Conservation (phyloP, 345 rosid species). For the Psidium guajava region DNA sequence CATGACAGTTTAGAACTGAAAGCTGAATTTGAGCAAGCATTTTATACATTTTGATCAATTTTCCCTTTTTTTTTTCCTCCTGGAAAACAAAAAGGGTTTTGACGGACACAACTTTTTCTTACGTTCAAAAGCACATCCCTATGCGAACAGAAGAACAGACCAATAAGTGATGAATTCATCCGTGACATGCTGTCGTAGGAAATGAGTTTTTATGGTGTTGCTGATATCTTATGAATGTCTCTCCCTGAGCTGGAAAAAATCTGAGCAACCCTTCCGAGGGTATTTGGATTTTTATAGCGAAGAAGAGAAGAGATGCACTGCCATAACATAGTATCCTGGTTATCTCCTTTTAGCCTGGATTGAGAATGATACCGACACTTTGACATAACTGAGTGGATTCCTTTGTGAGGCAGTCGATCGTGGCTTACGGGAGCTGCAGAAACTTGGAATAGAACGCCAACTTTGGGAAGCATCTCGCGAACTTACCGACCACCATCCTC, state of each 20-base stretch:
- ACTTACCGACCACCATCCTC: slow-evolving; percentile 33
- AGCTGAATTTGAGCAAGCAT: neutral
- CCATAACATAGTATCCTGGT: neutral
- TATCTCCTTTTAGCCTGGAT: neutral
- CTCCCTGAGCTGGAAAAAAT: neutral
- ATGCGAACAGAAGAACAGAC: neutral
- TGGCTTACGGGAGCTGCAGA: slow-evolving; percentile 67
- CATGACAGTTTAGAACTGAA: neutral
- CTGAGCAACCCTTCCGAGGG: neutral
- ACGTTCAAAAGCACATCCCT: neutral
- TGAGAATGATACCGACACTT: neutral
- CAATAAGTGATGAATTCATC: neutral
- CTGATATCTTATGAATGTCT: neutral
- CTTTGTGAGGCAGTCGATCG: slow-evolving; percentile 47
- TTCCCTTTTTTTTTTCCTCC: neutral
- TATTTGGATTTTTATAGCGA: neutral
- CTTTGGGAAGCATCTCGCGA: slow-evolving; percentile 84
- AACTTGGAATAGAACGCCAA: slow-evolving; percentile 80
- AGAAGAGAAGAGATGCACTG: neutral
- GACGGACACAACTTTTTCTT: neutral
- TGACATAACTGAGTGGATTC: neutral
- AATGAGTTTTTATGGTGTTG: neutral
- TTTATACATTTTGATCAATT: neutral
- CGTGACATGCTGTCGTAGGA: neutral
- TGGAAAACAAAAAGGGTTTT: neutral